Evolutionary conservation across 495 filamentous ascomycete species (phyloP).

Genomic region (Penicillium odoratum): DNA sequence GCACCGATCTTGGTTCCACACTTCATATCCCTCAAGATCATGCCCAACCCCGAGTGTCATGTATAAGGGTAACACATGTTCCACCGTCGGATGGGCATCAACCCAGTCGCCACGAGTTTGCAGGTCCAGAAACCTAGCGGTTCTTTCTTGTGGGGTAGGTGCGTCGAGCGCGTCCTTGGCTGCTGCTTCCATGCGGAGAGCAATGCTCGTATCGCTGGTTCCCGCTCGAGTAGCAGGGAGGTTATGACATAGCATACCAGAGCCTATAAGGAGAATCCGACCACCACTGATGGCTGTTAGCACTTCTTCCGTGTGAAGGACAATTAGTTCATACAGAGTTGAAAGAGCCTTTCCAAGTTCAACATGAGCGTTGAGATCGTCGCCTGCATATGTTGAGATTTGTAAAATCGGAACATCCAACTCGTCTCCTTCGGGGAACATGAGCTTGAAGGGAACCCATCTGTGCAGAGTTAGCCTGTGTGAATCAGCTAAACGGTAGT

Average conservation of each 20-base stretch:
- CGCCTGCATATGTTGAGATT: not conserved
- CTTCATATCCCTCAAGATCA: not conserved
- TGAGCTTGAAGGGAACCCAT: constrained; percentile 2
- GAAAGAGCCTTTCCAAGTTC: not conserved
- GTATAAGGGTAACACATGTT: not conserved
- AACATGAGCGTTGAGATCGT: not conserved
- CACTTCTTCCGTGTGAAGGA: not conserved
- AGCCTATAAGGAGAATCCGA: not conserved
- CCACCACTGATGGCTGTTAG: not conserved
- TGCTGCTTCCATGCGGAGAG: not conserved
- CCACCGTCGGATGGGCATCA: not conserved
- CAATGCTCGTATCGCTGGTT: not conserved
- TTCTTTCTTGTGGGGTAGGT: not conserved
- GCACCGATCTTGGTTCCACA: not conserved
- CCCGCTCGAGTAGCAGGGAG: not conserved
- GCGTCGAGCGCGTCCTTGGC: not conserved
- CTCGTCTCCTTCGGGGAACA: constrained; percentile 2
- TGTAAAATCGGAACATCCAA: not conserved
- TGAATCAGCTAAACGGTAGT: not conserved
- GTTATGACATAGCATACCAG: not conserved
- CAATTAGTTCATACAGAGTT: not conserved
- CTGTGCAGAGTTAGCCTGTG: not conserved
- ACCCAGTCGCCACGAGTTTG: not conserved
- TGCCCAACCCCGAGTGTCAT: not conserved
- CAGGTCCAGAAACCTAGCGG: not conserved